phyloP scores from a whole-genome alignment of 1,284 basidiomycete genomes.

The Sanghuangporus weigelae region DNA sequence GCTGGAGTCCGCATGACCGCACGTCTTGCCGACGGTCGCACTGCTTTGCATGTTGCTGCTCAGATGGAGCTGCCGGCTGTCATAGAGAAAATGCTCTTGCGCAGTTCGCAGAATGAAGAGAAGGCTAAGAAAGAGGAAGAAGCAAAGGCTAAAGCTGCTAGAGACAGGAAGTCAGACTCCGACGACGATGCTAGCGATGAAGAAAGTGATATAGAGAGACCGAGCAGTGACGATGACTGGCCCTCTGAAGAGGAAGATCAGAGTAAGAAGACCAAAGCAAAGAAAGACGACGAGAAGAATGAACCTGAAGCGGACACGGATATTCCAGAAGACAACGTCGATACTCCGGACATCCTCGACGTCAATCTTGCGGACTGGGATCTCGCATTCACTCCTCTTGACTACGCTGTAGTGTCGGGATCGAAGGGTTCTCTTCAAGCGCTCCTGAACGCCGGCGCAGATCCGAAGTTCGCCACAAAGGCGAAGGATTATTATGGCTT shows the following conservation, averaged over 20 bases:
- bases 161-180: not conserved
- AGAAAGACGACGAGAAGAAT: conserved; percentile 20
- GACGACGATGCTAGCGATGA: conserved; percentile 27
- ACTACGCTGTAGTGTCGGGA: conserved; percentile 44
- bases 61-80: conserved; percentile 38
- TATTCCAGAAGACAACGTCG: conserved; percentile 42
- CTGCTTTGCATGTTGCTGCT: conserved; percentile 50
- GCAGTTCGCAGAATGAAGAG: conserved; percentile 34
- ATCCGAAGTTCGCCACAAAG: conserved; percentile 26
- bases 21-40: conserved; percentile 48
- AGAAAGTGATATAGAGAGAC: conserved; percentile 17
- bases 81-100: conserved; percentile 44
- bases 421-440: conserved; percentile 38
- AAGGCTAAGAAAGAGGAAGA: conserved; percentile 31
- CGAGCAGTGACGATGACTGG: conserved; percentile 32
- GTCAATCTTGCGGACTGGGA: conserved; percentile 54
- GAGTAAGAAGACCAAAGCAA: conserved; percentile 20
- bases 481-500: conserved; percentile 21
- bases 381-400: conserved; percentile 45
- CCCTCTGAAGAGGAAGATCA: conserved; percentile 25
- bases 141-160: conserved; percentile 14
- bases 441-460: conserved; percentile 43
- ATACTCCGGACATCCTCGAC: conserved; percentile 48
- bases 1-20: conserved; percentile 49
- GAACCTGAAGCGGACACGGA: conserved; percentile 28